Conservation (phyloP, 148 eudicot species). For the Dianthus caryophyllus region DNA sequence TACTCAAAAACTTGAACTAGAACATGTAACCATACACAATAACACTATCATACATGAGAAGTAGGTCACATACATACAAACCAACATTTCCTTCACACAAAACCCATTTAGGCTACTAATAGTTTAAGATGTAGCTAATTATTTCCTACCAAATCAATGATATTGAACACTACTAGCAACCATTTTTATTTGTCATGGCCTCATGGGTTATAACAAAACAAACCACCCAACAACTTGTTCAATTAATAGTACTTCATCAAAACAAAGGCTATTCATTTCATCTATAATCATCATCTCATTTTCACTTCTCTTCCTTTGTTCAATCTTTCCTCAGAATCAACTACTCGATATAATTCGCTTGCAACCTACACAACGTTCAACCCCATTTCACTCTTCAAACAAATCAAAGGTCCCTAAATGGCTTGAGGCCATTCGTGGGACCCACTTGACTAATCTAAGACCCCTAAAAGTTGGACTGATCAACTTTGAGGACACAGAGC, state of each 20-base stretch:
- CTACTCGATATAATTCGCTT: conserved; percentile 12
- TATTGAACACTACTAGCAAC: neutral
- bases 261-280: conserved; percentile 16
- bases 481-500: conserved; percentile 27
- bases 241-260: conserved; percentile 3
- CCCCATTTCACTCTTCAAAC: neutral
- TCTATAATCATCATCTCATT: conserved; percentile 24
- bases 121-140: conserved; percentile 11
- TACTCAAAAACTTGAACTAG: neutral
- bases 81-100: conserved; percentile 4
- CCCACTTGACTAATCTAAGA: conserved; percentile 3
- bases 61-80: conserved; percentile 13
- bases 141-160: neutral
- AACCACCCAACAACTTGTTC: conserved; percentile 14
- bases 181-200: neutral
- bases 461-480: conserved; percentile 47
- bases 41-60: neutral
- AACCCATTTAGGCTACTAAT: neutral
- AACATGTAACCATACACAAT: conserved; percentile 12
- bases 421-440: conserved; percentile 27
- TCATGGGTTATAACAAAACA: conserved; percentile 23
- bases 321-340: conserved; percentile 16
- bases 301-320: conserved; percentile 25
- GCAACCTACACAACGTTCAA: neutral
- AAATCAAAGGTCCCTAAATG: conserved; percentile 35